A percentile compares a stretch with the other conserved stretches of the same genome.
These are phyloP conservation scores for Aspergillus ellipticus DNA, from an alignment of 495 filamentous ascomycete species.

Conservation along the genomic window DNA sequence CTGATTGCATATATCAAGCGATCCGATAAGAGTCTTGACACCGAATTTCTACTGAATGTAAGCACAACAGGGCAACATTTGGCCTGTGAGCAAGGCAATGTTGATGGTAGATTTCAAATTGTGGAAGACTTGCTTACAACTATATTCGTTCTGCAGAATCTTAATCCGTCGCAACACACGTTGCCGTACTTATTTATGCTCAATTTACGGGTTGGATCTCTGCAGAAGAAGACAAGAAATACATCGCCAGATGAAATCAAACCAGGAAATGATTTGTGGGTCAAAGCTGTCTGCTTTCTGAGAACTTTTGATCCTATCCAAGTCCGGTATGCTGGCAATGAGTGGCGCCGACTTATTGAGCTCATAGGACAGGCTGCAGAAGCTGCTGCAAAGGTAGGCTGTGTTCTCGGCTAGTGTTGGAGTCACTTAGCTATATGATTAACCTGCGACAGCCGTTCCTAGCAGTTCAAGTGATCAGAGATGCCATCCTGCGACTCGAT, in stretches of 20 bases:
- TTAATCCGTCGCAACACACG: constrained; percentile 42
- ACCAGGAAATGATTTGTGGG: constrained; percentile 44
- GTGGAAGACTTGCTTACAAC: not conserved
- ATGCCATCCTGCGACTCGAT: constrained; percentile 69
- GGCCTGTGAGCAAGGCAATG: not conserved
- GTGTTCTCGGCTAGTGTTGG: not conserved
- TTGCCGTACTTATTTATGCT: constrained; percentile 42
- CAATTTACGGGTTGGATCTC: constrained; percentile 27
- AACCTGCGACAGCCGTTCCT: constrained; percentile 48
- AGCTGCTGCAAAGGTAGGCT: constrained; percentile 38
- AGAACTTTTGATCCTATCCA: constrained; percentile 55
- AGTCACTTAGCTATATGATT: not conserved
- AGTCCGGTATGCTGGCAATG: constrained; percentile 52
- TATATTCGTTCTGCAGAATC: constrained; percentile 23
- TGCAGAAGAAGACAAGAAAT: constrained; percentile 20
- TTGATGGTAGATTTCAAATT: too few species aligned
- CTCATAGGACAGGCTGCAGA: constrained; percentile 39
- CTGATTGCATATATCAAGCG: constrained; percentile 24
- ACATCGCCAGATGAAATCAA: constrained; percentile 22
- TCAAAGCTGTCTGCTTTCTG: constrained; percentile 45
- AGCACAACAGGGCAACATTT: constrained; percentile 5
- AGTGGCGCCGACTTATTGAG: constrained; percentile 54
- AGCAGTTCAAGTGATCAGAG: constrained; percentile 56
- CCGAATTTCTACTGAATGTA: constrained; percentile 25
- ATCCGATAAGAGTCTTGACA: constrained; percentile 15